These are phyloP conservation scores for Iris macrosiphon DNA, from an alignment of 106 monocot species.

Conservation along the genomic window DNA sequence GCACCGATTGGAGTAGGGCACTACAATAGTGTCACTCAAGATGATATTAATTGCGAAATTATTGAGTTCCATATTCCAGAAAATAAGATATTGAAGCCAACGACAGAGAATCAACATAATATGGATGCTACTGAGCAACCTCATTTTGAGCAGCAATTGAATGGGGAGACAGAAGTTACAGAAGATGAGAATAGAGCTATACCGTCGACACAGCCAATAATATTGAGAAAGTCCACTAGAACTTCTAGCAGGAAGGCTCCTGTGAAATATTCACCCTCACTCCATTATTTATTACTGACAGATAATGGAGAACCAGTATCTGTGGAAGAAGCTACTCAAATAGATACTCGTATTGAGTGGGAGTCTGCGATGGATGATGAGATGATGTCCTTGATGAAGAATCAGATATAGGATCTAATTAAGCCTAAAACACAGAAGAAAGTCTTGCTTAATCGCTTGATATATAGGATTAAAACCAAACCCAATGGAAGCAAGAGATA, in stretches of 20 bases:
- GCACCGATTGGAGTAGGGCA: too few species aligned
- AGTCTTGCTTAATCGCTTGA: not conserved
- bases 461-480: not conserved
- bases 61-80: not conserved
- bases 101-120: not conserved
- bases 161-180: not conserved
- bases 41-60: too few species aligned
- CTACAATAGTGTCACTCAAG: not conserved
- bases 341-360: not conserved
- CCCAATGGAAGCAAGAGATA: too few species aligned
- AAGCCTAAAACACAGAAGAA: not conserved
- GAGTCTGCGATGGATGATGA: not conserved
- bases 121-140: too few species aligned
- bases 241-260: too few species aligned
- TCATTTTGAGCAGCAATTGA: not conserved
- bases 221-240: too few species aligned
- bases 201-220: too few species aligned
- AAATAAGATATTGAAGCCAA: not conserved
- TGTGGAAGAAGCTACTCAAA: too few species aligned
- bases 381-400: not conserved
- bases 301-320: too few species aligned
- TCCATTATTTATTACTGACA: too few species aligned
- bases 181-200: not conserved
- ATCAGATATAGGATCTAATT: not conserved
- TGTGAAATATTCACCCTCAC: too few species aligned